Conservation (phyloP, 257 asterid species). For the Gentiana dahurica region DNA sequence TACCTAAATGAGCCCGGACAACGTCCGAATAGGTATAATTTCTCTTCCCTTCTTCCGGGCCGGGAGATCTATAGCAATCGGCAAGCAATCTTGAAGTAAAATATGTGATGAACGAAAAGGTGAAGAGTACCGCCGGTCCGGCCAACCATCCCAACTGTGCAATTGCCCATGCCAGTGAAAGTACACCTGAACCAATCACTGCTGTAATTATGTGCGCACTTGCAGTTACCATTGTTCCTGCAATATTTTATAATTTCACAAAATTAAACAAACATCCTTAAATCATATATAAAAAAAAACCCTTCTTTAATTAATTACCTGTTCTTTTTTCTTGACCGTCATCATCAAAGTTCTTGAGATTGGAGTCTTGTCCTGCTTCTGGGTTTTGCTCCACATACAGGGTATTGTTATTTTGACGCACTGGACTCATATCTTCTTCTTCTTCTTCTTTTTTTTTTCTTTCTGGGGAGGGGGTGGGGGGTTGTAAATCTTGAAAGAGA, state of each 20-base stretch:
- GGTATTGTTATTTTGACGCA: slow-evolving; percentile 11
- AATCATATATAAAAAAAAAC: too few species aligned
- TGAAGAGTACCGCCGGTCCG: slow-evolving; percentile 36
- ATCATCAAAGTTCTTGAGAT: slow-evolving; percentile 45
- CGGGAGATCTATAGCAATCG: slow-evolving; percentile 44
- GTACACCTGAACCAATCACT: slow-evolving; percentile 65
- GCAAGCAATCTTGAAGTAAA: slow-evolving; percentile 48
- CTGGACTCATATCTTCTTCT: slow-evolving; percentile 22
- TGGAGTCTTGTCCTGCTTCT: slow-evolving; percentile 19
- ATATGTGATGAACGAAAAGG: slow-evolving; percentile 42
- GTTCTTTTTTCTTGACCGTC: slow-evolving; percentile 69
- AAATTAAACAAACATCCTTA: neutral
- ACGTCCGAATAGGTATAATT: slow-evolving; percentile 59
- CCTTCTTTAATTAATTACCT: slow-evolving; percentile 18
- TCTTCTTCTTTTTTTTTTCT: too few species aligned
- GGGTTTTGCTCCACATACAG: slow-evolving; percentile 25
- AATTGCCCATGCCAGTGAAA: slow-evolving; percentile 65
- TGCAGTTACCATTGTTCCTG: slow-evolving; percentile 59
- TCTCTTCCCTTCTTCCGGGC: slow-evolving; percentile 37
- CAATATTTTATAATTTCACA: too few species aligned
- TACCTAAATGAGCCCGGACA: slow-evolving; percentile 51
- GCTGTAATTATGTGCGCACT: slow-evolving; percentile 70
- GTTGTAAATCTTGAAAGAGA: neutral
- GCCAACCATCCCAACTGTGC: slow-evolving; percentile 77
- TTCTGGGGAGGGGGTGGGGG: too few species aligned